Base-by-base conservation (phyloP, 2,329 filamentous ascomycete species). In the Fusarium mexicanum region DNA sequence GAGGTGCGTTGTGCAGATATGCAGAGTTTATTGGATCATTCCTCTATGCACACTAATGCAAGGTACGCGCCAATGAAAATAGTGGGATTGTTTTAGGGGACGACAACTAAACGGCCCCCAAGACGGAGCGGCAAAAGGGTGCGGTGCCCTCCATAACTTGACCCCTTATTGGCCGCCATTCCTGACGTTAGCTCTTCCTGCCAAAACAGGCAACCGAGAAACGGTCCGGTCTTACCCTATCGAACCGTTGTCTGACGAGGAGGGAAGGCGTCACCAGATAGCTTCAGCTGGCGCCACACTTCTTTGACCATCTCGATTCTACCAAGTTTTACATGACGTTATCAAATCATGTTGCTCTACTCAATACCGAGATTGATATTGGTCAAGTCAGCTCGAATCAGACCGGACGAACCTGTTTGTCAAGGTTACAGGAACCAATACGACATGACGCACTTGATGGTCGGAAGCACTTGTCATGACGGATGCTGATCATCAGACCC, bases 61-160 rank as follows among this genome's bases (percentile, higher is more conserved):
- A 78, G 77, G 76, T 72, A 78, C 77, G 63, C 70, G 69, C 75
- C 72, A 77, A 64, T 58, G 16, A 60, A 61, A 26, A 66, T 48
- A 54, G 61, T 68, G 68, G 51, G 58, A 10, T 33, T 33, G 60
- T 35, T 66, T 62, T 66, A 69, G 67, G 58, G 58, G 65, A 71
- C 71, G 13, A 65, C 66, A 71, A 37, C 48, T 41, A 64, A 65
- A 63, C 59, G 61, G 73, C 76, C 76, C 76, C 76, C 69, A 78
- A 77, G 69, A 55, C 58, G 53, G 55, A 64, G 68, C 65, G 61
- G 57, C 29, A 64, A 74, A 48, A 62, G 69, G 60, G 46, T 69
- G 61, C 63, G 67, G 38, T 54, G 38, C 60, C 66, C 67, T 58
- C 63, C 59, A 65, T 55, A 61, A 48, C 35, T 57, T 51, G 22